phyloP scores from a whole-genome alignment of 2,329 filamentous ascomycete genomes.

The Aspergillus uvarum region DNA sequence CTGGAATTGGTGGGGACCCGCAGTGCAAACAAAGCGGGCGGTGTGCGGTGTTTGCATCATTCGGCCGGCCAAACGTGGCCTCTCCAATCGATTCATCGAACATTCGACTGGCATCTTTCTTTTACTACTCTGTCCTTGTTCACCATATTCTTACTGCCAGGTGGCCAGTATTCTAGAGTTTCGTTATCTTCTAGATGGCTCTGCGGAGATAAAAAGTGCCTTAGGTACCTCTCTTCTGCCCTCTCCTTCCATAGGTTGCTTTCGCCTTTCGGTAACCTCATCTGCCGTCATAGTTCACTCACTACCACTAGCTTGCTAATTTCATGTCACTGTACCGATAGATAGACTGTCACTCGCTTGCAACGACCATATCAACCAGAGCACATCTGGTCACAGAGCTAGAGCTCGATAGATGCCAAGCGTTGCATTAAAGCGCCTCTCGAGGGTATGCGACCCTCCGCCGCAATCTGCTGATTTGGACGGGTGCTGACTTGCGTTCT shows the following conservation, averaged over 20 bases:
- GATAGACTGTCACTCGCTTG: not conserved
- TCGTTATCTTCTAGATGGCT: constrained; percentile 31
- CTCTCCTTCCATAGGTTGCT: not conserved
- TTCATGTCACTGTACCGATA: not conserved
- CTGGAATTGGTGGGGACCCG: constrained; percentile 5
- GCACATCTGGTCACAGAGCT: not conserved
- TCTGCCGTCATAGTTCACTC: not conserved
- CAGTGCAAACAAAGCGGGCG: constrained; percentile 19
- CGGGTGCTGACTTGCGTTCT: not conserved
- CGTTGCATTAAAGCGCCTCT: not conserved
- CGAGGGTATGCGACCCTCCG: constrained; percentile 5
- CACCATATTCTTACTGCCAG: constrained; percentile 29
- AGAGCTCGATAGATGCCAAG: not conserved
- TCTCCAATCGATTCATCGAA: constrained; percentile 13
- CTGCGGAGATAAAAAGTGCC: constrained; percentile 14
- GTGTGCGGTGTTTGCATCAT: constrained; percentile 12
- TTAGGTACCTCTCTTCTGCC: not conserved
- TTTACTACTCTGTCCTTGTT: constrained; percentile 11
- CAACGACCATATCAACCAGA: not conserved
- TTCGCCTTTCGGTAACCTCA: not conserved
- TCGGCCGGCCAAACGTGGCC: constrained; percentile 24
- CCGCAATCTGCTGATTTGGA: not conserved
- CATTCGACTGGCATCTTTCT: constrained; percentile 9
- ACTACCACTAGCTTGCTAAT: not conserved
- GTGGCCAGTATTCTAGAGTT: constrained; percentile 31